phyloP scores from a whole-genome alignment of 441 rosid genomes.

The Raphanus hybrid region DNA sequence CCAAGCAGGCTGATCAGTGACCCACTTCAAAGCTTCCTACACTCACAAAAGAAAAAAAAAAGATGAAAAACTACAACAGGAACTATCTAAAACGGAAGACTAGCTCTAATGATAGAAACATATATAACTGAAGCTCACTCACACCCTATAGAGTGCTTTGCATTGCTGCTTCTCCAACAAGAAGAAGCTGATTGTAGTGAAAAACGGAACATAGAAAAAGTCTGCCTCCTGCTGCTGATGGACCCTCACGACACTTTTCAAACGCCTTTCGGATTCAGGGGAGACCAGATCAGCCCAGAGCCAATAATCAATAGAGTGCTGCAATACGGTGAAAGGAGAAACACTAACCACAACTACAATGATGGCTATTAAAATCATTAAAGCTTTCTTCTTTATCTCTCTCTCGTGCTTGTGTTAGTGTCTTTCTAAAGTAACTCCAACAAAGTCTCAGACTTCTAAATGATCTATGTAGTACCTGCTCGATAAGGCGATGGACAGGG shows the following conservation, averaged over 20 bases:
- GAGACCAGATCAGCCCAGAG: no score
- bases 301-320: no score
- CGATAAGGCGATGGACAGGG: conserved; percentile 95
- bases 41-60: conserved; percentile 1
- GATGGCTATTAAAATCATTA: no score
- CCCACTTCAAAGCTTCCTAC: conserved; percentile 65
- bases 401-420: not conserved
- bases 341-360: no score
- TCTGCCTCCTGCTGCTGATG: conserved; percentile 81
- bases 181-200: conserved; percentile 94
- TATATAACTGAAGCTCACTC: conserved; percentile 55
- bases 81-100: not conserved
- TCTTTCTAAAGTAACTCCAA: not conserved
- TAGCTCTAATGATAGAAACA: not conserved
- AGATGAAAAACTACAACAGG: no score
- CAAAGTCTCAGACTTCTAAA: no score
- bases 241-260: conserved; percentile 84
- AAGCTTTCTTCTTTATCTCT: conserved; percentile 10
- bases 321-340: no score
- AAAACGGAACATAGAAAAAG: conserved; percentile 85
- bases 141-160: conserved; percentile 99
- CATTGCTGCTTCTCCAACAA: conserved; percentile 93
- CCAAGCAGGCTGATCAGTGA: conserved; percentile 46
- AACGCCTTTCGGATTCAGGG: conserved; percentile 31
- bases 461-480: conserved; percentile 55